phyloP scores from a whole-genome alignment of 345 rosid species.

The Gossypioides kirkii region DNA sequence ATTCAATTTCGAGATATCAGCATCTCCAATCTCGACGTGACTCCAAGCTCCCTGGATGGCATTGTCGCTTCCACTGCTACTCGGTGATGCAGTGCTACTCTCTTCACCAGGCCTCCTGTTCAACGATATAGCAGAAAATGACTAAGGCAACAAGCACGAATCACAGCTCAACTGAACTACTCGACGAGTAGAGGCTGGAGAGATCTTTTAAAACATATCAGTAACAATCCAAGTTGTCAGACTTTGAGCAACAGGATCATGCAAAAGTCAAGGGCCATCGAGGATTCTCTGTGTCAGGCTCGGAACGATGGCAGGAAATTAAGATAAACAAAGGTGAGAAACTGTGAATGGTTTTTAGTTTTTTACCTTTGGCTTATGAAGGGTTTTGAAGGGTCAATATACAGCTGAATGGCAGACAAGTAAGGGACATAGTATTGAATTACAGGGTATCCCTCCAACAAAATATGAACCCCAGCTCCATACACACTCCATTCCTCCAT shows the following conservation, averaged over 20 bases:
- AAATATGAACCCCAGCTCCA: conserved; percentile 81
- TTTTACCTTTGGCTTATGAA: conserved; percentile 44
- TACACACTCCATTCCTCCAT: conserved; percentile 91
- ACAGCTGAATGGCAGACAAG: conserved; percentile 87
- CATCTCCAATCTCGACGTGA: too few relatives aligned
- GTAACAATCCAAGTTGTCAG: background rate
- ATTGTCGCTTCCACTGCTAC: background rate
- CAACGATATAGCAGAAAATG: background rate
- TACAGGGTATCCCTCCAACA: conserved; percentile 70
- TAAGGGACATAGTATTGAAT: conserved; percentile 88
- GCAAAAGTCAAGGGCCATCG: background rate
- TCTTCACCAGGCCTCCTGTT: background rate
- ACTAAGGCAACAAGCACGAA: background rate
- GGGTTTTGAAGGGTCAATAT: conserved; percentile 46
- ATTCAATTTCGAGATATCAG: too few relatives aligned
- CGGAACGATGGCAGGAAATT: background rate
- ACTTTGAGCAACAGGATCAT: background rate
- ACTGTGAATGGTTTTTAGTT: conserved; percentile 11
- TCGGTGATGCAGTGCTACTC: background rate
- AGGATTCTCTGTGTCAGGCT: background rate
- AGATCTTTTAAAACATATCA: background rate
- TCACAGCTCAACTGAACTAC: too few relatives aligned
- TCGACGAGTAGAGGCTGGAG: background rate
- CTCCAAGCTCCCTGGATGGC: background rate
- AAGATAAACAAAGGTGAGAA: background rate